A percentile compares a stretch with the other conserved stretches of the same genome.
Conservation (phyloP, 495 filamentous ascomycete genomes). For the Neohortaea acidophila region DNA sequence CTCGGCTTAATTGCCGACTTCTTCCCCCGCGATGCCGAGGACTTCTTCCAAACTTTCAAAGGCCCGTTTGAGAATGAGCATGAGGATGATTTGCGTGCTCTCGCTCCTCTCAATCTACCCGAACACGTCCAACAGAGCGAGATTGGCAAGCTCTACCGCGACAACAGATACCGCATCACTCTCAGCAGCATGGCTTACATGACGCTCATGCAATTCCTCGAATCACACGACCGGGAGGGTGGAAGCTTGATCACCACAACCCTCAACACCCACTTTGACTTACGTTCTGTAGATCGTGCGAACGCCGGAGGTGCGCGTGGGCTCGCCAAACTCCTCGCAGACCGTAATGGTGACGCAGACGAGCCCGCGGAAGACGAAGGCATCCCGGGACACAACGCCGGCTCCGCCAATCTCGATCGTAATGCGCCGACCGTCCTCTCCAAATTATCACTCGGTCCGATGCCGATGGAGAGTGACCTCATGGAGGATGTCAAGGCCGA, state of each 20-base stretch:
- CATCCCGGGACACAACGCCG: slow-evolving; percentile 80
- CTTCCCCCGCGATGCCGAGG: slow-evolving; percentile 50
- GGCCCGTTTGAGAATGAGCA: slow-evolving; percentile 58
- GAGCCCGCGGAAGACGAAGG: slow-evolving; percentile 75
- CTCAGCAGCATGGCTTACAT: slow-evolving; percentile 65
- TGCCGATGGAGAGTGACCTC: slow-evolving; percentile 64
- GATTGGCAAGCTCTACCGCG: slow-evolving; percentile 58
- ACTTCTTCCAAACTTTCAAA: slow-evolving; percentile 53
- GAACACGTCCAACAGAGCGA: slow-evolving; percentile 60
- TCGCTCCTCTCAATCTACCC: slow-evolving; percentile 54
- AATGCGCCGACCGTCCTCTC: slow-evolving; percentile 41
- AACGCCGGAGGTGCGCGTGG: slow-evolving; percentile 55
- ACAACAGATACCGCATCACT: slow-evolving; percentile 74
- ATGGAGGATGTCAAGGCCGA: slow-evolving; percentile 70
- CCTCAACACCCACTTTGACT: slow-evolving; percentile 54
- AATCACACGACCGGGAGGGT: slow-evolving; percentile 63
- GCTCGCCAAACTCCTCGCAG: slow-evolving; percentile 66
- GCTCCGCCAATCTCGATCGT: slow-evolving; percentile 60
- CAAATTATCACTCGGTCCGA: slow-evolving; percentile 56
- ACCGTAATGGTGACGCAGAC: slow-evolving; percentile 41
- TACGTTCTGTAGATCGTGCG: slow-evolving; percentile 60
- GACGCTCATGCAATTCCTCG: slow-evolving; percentile 72
- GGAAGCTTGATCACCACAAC: slow-evolving; percentile 60
- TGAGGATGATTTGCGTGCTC: slow-evolving; percentile 53
- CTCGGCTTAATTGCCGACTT: slow-evolving; percentile 63